These are phyloP conservation scores for Psilocybe tampanensis DNA, from an alignment of 768 basidiomycete genomes.

Conservation along the genomic window DNA sequence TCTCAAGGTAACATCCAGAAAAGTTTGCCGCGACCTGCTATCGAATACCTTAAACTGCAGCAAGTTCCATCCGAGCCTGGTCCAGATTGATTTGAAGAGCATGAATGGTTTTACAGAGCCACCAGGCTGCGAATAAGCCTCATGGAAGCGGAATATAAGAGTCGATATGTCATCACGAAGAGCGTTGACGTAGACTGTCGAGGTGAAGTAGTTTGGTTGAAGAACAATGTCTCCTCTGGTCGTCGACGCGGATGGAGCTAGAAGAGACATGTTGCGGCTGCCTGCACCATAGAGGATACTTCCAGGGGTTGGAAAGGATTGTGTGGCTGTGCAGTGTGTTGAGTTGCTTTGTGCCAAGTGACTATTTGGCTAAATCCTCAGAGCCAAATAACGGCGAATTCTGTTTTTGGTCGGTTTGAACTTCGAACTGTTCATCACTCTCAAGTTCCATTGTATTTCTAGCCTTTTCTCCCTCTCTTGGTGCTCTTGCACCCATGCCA, in stretches of 20 bases:
- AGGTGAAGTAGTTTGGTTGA: constrained; percentile 80
- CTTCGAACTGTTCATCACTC: background rate
- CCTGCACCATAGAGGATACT: too few relatives aligned
- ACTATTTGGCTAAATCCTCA: constrained; percentile 6
- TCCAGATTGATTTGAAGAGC: constrained; percentile 75
- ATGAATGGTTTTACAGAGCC: constrained; percentile 52
- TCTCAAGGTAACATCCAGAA: constrained; percentile 59
- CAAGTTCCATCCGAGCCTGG: constrained; percentile 69
- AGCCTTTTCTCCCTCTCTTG: too few relatives aligned
- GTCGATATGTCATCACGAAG: constrained; percentile 64
- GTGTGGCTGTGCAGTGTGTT: too few relatives aligned
- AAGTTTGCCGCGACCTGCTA: constrained; percentile 60
- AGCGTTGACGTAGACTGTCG: constrained; percentile 67
- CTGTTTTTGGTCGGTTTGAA: background rate
- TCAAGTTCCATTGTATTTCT: background rate
- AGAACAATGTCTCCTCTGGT: constrained; percentile 62
- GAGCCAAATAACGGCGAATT: constrained; percentile 14
- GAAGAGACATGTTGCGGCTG: constrained; percentile 21
- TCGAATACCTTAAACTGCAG: constrained; percentile 78
- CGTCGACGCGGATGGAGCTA: constrained; percentile 53
- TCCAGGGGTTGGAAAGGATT: too few relatives aligned
- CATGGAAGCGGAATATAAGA: constrained; percentile 55
- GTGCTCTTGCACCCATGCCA: constrained; percentile 28
- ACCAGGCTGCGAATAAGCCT: constrained; percentile 41
- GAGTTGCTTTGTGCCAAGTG: too few relatives aligned